Evolutionary conservation across 805 yeast genomes (phyloP).

Genomic region (Cyberlindnera suaveolens): DNA sequence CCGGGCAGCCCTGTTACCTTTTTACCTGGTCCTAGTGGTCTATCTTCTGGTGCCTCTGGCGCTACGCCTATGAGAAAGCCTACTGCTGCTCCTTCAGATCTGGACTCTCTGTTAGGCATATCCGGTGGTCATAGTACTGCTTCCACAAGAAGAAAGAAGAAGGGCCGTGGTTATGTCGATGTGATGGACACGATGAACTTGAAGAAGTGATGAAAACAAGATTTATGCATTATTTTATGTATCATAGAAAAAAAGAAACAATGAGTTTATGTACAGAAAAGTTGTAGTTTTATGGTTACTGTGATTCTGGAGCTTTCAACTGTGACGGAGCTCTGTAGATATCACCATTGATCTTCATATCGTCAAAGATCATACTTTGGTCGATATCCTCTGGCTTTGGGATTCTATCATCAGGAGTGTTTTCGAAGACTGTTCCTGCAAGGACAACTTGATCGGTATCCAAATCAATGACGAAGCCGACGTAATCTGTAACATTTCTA

Average conservation of each 20-base stretch:
- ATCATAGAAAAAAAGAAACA: background rate
- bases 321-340: slow-evolving; percentile 26
- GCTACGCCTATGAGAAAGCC: background rate
- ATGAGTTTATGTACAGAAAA: background rate
- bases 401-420: slow-evolving; percentile 35
- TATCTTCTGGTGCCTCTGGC: background rate
- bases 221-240: background rate
- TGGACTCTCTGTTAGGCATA: slow-evolving; percentile 41
- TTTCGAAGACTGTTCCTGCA: slow-evolving; percentile 66
- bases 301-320: slow-evolving; percentile 4
- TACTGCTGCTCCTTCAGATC: slow-evolving; percentile 22
- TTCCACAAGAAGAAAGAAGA: slow-evolving; percentile 34
- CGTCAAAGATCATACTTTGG: slow-evolving; percentile 22
- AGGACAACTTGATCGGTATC: slow-evolving; percentile 48
- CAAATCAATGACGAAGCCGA: slow-evolving; percentile 58
- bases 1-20: slow-evolving; percentile 5
- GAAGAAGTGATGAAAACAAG: background rate
- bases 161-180: slow-evolving; percentile 61
- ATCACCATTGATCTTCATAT: slow-evolving; percentile 29
- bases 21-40: slow-evolving; percentile 15
- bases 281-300: too few relatives aligned
- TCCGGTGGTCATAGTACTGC: slow-evolving; percentile 24
- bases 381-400: slow-evolving; percentile 27
- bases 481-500: slow-evolving; percentile 53
- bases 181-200: slow-evolving; percentile 37